These are phyloP conservation scores for Ceratocystis colombiana DNA, from an alignment of 2,329 filamentous ascomycete species.

Conservation along the genomic window DNA sequence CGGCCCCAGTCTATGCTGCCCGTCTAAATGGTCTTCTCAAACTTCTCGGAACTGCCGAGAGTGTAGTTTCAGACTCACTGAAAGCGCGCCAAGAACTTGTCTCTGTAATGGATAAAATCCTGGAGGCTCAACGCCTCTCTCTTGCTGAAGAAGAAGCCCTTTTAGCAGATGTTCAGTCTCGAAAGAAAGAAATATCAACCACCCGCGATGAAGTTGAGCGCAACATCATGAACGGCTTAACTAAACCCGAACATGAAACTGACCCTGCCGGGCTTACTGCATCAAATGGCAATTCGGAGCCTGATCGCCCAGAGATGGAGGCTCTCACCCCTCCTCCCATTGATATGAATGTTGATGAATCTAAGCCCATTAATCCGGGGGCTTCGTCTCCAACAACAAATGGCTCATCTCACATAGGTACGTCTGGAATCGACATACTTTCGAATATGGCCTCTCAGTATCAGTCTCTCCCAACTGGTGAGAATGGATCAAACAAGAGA, in stretches of 20 bases:
- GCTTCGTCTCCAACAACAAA: neutral
- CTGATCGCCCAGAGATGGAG: conserved; percentile 70
- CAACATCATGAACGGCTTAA: conserved; percentile 75
- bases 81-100: conserved; percentile 73
- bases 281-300: conserved; percentile 37
- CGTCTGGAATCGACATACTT: neutral
- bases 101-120: conserved; percentile 67
- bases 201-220: conserved; percentile 86
- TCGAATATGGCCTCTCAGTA: conserved; percentile 36
- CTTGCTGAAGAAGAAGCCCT: conserved; percentile 60
- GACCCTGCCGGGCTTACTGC: neutral
- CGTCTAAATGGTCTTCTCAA: conserved; percentile 83
- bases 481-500: conserved; percentile 48
- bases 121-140: conserved; percentile 61
- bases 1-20: conserved; percentile 83
- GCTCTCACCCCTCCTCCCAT: conserved; percentile 71
- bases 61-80: conserved; percentile 78
- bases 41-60: conserved; percentile 76
- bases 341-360: conserved; percentile 29
- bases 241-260: conserved; percentile 43
- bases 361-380: neutral
- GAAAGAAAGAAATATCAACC: conserved; percentile 61
- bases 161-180: conserved; percentile 52
- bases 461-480: conserved; percentile 41
- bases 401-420: neutral